Base-by-base conservation (phyloP, 2,329 filamentous ascomycete species). In the Colletotrichum horii region DNA sequence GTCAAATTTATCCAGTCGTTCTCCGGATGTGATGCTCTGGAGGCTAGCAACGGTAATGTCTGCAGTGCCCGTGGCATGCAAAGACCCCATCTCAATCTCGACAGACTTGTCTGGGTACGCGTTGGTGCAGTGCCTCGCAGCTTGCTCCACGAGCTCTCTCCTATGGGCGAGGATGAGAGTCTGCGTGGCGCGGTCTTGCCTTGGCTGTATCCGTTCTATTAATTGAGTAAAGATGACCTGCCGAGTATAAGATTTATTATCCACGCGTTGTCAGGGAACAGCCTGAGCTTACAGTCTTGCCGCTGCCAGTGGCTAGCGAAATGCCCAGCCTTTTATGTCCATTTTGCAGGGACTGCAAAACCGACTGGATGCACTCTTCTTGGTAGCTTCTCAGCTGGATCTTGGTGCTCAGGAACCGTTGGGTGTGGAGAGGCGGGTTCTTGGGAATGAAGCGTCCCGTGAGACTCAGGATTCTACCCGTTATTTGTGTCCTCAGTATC, bases 221-320 rank as follows among this genome's bases (percentile, higher is more conserved):
- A 99, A 90, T 82, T 98, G 96, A 15, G 96, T 98, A 86, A 99
- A 99, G 80, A 99, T 96, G 82, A 99, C 93, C 94, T 95, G 78
- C 9, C 28, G 26, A 30, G 9, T 56, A 19, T 68, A 34, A 66
- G 32, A n/a, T 36, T 22, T n/a, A 64, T 65, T 24, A 22, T 60
- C 43, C 60, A 22, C 28, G 43, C n/a, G 43, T 52, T 52, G 43
- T 15, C 76, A 26, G 81, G 76, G 77, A 72, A 14, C 12, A 22
- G 14, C 12, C 32, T 16, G 6, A 15, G 30, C 60, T 26, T 8
- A 95, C 95, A 9, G 96, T 98, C 84, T 98, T 98, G 8, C 96
- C 96, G 77, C 94, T 93, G 2, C 96, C 96, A 5, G 96, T 98
- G 4, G 96, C 96, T 43, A 98, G 84, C 0, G 96, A 98, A 7